A percentile compares a stretch with the other conserved stretches of the same genome.
phyloP scores from a whole-genome alignment of 2,329 filamentous ascomycete species.

The Chrysoporthe cubensis region DNA sequence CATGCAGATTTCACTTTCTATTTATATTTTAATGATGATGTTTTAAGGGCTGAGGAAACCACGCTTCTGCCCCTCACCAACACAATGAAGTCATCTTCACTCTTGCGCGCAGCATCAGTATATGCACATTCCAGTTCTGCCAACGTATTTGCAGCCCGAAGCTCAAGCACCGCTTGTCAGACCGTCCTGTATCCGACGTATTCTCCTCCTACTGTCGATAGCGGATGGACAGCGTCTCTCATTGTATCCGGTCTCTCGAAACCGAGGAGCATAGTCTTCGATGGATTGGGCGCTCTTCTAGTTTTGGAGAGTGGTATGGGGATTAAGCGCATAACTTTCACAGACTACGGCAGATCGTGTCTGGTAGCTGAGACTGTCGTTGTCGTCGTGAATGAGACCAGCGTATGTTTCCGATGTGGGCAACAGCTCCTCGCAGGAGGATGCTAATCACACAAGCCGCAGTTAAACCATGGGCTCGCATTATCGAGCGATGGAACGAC shows the following conservation, averaged over 20 bases:
- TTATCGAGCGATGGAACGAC: constrained; percentile 50
- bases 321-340: constrained; percentile 45
- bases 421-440: not conserved
- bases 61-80: no score
- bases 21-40: not conserved
- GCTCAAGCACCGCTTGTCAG: constrained; percentile 2
- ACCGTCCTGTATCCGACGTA: constrained; percentile 39
- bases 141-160: not conserved
- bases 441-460: not conserved
- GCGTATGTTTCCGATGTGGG: constrained; percentile 36
- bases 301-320: constrained; percentile 50
- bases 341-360: constrained; percentile 48
- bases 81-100: constrained; percentile 1
- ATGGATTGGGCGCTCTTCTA: constrained; percentile 48
- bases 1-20: not conserved
- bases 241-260: constrained; percentile 46
- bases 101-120: not conserved
- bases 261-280: constrained; percentile 51
- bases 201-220: constrained; percentile 42
- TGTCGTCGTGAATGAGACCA: constrained; percentile 39
- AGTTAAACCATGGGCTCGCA: constrained; percentile 56
- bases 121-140: not conserved
- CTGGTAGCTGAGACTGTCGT: constrained; percentile 31
- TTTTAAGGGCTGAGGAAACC: not conserved
- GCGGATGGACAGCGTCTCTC: constrained; percentile 50